Conservation (phyloP, 139 green algal genomes). For the Eudorina sp. region DNA sequence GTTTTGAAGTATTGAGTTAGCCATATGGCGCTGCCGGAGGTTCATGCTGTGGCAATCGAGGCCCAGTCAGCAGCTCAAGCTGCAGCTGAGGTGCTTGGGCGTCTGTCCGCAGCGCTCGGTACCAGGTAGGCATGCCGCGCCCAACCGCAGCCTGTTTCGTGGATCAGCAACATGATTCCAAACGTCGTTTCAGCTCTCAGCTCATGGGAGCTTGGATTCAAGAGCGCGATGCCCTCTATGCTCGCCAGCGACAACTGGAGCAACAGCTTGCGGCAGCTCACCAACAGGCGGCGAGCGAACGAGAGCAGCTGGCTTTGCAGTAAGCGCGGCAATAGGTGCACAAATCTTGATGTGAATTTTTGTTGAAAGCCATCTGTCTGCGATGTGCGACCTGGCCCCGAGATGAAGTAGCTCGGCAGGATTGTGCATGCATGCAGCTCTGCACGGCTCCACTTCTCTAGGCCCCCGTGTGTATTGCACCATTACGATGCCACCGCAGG, state of each 20-base stretch:
- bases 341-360: too few species aligned
- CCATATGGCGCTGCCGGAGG: conserved; percentile 12
- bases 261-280: neutral
- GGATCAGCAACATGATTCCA: too few species aligned
- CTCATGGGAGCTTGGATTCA: conserved; percentile 29
- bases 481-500: neutral
- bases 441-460: too few species aligned
- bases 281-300: neutral
- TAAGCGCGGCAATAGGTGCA: too few species aligned
- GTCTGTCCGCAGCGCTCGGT: neutral
- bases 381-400: too few species aligned
- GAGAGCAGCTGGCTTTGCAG: neutral
- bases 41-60: conserved; percentile 4
- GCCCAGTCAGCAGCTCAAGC: conserved; percentile 4
- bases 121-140: neutral
- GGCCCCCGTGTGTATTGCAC: too few species aligned
- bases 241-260: conserved; percentile 19
- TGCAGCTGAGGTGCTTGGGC: conserved; percentile 19
- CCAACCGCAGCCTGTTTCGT: too few species aligned
- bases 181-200: conserved; percentile 16
- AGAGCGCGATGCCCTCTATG: conserved; percentile 32
- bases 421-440: too few species aligned
- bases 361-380: too few species aligned
- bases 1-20: too few species aligned
- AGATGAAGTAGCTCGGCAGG: too few species aligned